A percentile compares a stretch with the other conserved stretches of the same genome.
These are phyloP conservation scores for Chamaecrista fasciculata DNA, from an alignment of 306 rosid species.

Conservation along the genomic window DNA sequence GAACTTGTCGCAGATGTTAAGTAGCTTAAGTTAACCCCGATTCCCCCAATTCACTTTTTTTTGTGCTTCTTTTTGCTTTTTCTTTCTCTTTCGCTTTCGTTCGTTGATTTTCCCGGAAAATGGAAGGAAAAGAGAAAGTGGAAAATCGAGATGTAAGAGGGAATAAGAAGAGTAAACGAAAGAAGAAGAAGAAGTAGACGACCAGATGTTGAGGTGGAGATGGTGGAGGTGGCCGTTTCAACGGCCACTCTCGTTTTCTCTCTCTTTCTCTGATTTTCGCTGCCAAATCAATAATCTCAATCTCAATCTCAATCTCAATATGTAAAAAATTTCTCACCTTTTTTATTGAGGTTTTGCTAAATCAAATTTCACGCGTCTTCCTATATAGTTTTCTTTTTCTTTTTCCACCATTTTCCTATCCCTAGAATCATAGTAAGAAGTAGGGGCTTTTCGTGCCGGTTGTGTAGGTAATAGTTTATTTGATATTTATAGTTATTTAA, in stretches of 20 bases:
- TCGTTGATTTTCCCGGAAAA: conserved; percentile 22
- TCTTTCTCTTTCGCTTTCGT: not conserved
- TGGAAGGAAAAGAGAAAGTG: conserved; percentile 23
- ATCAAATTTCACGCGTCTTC: not conserved
- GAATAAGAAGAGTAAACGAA: not conserved
- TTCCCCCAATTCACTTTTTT: not conserved
- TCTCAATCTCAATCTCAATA: no score
- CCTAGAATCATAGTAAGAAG: not conserved
- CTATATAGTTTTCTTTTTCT: no score
- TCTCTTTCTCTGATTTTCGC: not conserved
- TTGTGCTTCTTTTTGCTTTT: no score
- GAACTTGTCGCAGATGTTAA: no score
- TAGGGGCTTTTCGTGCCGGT: no score
- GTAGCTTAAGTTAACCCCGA: conserved; percentile 30
- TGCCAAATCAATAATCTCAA: not conserved
- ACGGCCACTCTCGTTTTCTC: conserved; percentile 24
- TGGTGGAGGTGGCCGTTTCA: conserved; percentile 38
- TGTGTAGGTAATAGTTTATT: no score
- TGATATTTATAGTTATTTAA: no score
- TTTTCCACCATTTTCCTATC: not conserved
- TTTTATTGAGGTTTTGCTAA: not conserved
- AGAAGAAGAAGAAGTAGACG: conserved; percentile 27
- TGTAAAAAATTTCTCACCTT: conserved; percentile 9
- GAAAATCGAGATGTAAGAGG: not conserved
- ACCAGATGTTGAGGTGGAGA: conserved; percentile 36